Evolutionary conservation across 139 green algal genomes (phyloP), one percentile per base, ranked within the genome.

Genomic region (Chlamydomonas asymmetrica): DNA sequence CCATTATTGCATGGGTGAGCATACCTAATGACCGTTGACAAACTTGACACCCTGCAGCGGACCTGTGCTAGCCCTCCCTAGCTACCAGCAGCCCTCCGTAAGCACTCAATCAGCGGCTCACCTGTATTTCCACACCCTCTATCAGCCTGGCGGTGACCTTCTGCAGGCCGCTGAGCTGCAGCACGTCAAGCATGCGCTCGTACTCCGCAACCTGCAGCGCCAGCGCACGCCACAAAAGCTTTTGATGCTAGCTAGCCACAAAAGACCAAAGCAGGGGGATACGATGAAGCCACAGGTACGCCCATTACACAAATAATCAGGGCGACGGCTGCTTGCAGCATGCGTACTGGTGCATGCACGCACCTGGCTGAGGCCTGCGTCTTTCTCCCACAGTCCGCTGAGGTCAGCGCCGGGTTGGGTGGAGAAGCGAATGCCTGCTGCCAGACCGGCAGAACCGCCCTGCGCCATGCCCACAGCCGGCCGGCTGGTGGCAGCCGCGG

Each of bases 131-230:
- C 3, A 84, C 10, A 7, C 73, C 79, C 34, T 84, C 79, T 29
- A 84, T 84, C 27, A 84, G 70, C 1, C 79, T 50, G 6, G 79
- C 79, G 1, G 79, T 84, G 27, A 84, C 79, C 67, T 84, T 81
- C 50, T 84, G 79, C 52, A 84, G 56, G 3, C 79, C 79, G 8
- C 72, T 68, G 6, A 84, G 52, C 22, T 73, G 52, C 39, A 84
- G 48, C 40, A 84, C 61, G 49, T 84, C 79, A 23, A 84, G 73
- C 40, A 64, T 45, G 16, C 68, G 52, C 67, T 84, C 79, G 68
- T 84, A 84, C 50, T 80, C 63, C 63, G 48, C 48, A 20, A 20
- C 20, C n/a, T n/a, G n/a, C n/a, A n/a, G n/a, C n/a, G n/a, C n/a
- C n/a, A n/a, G n/a, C n/a, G n/a, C n/a, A n/a, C n/a, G n/a, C n/a